Evolutionary conservation across 345 rosid species (phyloP), one percentile per base, ranked within the genome.

Genomic region (Chamaenerion angustifolium): DNA sequence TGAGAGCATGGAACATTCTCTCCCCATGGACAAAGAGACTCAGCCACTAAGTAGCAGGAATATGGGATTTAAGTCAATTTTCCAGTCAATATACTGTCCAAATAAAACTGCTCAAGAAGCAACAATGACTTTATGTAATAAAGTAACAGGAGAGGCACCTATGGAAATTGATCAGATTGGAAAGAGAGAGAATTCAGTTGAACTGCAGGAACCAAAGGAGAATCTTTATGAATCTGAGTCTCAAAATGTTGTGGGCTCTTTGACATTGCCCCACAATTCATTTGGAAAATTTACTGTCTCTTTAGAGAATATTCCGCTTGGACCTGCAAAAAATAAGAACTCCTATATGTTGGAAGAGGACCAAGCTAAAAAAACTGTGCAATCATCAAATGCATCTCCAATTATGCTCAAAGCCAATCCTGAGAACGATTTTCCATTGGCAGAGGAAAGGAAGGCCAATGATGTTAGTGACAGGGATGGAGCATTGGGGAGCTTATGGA

Each of bases 31-130:
- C 56, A 42, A 58, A 0, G 61, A 40, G 46, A 68, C 59, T 54
- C 70, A 42, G 18, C 66, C 52, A 43, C 48, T 51, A 25, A 60
- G 49, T 11, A 47, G 68, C 61, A 64, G 61, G 57, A 67, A 62
- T 64, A 54, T 55, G 12, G 95, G 95, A 10, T 92, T 92, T 65
- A 79, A 80, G 43, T 83, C 98, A 43, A 60, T 83, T 60, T 92
- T 92, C 60, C 80, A 61, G 60, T 81, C 94, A 4, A 63, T 86
- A 42, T 85, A 83, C 58, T 65, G 77, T 64, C 80, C 72, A 3
- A 78, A 63, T 68, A 66, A 49, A 44, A 48, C 47, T 62, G 55
- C 48, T 62, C 73, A 56, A 55, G 79, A 59, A 25, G 56, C 51
- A 16, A 37, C 14, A 31, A 15, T 47, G 11, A 16, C 50, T 13